Percentiles rank a stretch among this genome's conserved stretches.
phyloP scores from a whole-genome alignment of 129 eudicot genomes.

The Lonicera japonica region DNA sequence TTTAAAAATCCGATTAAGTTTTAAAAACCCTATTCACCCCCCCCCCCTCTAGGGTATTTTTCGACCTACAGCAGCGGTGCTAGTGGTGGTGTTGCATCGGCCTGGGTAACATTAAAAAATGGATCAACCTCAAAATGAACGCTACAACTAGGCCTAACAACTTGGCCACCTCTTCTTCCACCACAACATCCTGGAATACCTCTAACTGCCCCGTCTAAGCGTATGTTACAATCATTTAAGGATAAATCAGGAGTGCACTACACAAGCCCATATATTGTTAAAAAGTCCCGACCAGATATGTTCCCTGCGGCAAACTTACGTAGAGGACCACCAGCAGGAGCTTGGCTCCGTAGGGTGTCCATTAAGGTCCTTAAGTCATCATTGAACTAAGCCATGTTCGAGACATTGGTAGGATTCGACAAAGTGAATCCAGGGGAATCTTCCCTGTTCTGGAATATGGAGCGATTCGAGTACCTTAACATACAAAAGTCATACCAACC shows the following conservation, averaged over 20 bases:
- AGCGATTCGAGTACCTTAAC: constrained; percentile 34
- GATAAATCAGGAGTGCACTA: constrained; percentile 29
- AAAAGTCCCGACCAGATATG: not conserved
- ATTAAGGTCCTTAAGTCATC: constrained; percentile 6
- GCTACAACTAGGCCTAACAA: not conserved
- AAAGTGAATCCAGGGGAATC: not conserved
- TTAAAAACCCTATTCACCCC: no score
- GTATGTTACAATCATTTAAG: constrained; percentile 3
- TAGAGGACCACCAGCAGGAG: constrained; percentile 31
- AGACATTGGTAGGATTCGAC: not conserved
- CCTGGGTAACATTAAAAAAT: not conserved
- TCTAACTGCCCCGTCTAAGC: not conserved
- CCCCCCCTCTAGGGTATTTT: no score
- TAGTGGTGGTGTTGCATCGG: not conserved
- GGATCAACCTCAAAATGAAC: not conserved
- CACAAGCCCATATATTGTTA: constrained; percentile 9
- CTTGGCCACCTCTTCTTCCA: not conserved
- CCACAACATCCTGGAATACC: not conserved
- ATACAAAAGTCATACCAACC: constrained; percentile 23
- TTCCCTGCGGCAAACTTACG: constrained; percentile 32
- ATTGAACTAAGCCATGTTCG: constrained; percentile 14
- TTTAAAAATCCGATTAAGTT: no score
- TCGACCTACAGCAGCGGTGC: not conserved
- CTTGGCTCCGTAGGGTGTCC: constrained; percentile 18
- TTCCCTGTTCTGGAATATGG: constrained; percentile 19